Base-by-base conservation (phyloP, 2,329 filamentous ascomycete species). In the Chaetomiaceae sp. region DNA sequence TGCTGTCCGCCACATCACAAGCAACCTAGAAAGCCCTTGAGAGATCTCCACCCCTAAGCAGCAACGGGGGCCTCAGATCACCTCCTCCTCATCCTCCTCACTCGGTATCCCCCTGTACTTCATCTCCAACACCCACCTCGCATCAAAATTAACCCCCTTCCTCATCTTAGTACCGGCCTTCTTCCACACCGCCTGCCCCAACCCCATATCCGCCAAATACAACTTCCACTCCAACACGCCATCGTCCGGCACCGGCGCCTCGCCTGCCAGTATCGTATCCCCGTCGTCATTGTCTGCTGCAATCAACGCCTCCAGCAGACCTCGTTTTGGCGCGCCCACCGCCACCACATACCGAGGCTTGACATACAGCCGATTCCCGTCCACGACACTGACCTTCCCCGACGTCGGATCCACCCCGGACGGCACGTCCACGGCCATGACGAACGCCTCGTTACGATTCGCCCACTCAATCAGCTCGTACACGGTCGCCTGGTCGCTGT, bases 401-500 rank as follows among this genome's bases (percentile, higher is more conserved):
- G 84, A 85, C 0, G 84, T 83, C 2, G 89, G 89, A 58, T 92
- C 90, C 45, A 96, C 83, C 5, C 94, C 94, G 0, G 89, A 92
- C 0, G 94, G 94, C 5, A 95, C 83, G 66, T 96, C 92, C n/a
- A 99, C 82, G 0, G 90, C 88, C 18, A 99, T 73, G 3, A 94
- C 86, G 53, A 86, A 84, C 0, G 90, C 85, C 59, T 90, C 88
- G 66, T 86, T 89, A 58, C 90, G 86, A 66, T 96, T 97, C 2
- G 90, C 87, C 90, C 91, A 97, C 58, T 90, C 87, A 64, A 96
- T 94, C 65, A 96, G 81, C 65, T 95, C 87, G 64, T 95, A 91
- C 0, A 90, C 89, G 0, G 86, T 87, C 3, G 86, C 84, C 66
- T 95, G 89, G 60, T 95, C 88, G 14, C 87, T 86, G 2, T 85